phyloP scores from a whole-genome alignment of 805 yeast species.

The Clavispora asparagi region DNA sequence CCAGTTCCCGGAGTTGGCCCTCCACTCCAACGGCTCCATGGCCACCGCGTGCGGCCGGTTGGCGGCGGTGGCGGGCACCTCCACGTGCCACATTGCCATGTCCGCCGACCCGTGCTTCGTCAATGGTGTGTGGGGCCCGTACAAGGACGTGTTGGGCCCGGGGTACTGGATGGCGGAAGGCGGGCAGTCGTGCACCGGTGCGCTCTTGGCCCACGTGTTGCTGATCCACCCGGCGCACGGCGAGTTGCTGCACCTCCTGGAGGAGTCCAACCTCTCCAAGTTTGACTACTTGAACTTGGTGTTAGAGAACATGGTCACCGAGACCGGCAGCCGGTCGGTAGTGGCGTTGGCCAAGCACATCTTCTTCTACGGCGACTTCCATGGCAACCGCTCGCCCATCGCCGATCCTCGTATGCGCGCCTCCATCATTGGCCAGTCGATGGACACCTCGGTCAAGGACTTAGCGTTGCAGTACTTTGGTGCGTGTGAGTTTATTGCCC shows the following conservation, averaged over 20 bases:
- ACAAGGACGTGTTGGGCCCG: slow-evolving; percentile 86
- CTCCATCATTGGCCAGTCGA: slow-evolving; percentile 82
- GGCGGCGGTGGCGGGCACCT: slow-evolving; percentile 98
- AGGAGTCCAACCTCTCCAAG: slow-evolving; percentile 62
- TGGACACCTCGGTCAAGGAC: slow-evolving; percentile 83
- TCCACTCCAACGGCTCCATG: slow-evolving; percentile 39
- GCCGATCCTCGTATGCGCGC: slow-evolving; percentile 95
- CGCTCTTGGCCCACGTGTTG: slow-evolving; percentile 80
- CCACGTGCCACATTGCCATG: slow-evolving; percentile 92
- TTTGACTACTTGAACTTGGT: slow-evolving; percentile 79
- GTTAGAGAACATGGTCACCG: slow-evolving; percentile 60
- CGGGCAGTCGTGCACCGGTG: slow-evolving; percentile 98
- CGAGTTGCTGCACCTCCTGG: slow-evolving; percentile 64
- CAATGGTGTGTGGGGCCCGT: slow-evolving; percentile 98
- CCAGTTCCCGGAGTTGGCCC: slow-evolving; percentile 44
- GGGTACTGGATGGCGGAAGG: slow-evolving; percentile 96
- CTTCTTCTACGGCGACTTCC: slow-evolving; percentile 93
- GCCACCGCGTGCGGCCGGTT: slow-evolving; percentile 72
- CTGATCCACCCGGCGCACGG: slow-evolving; percentile 84
- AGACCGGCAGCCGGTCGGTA: slow-evolving; percentile 60
- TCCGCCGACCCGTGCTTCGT: slow-evolving; percentile 83
- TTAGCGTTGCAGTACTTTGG: slow-evolving; percentile 83
- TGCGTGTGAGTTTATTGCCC: slow-evolving; percentile 96
- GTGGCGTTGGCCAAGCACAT: slow-evolving; percentile 77
- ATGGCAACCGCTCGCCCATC: slow-evolving; percentile 96